phyloP scores from a whole-genome alignment of 164 flowering plant species.

The Dillenia turbinata region DNA sequence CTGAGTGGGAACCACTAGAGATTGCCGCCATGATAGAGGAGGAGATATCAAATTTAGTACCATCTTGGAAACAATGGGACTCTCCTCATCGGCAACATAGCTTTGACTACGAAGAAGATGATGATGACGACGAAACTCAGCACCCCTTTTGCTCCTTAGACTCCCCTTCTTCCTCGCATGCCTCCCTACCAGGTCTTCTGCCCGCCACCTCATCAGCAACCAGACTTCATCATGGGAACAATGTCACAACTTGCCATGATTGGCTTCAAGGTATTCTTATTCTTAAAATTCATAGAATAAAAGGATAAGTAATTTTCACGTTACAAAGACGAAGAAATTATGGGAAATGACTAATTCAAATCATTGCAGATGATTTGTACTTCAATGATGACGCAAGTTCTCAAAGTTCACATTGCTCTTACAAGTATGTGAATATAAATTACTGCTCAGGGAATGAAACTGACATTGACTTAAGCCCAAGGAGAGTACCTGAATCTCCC shows the following conservation, averaged over 20 bases:
- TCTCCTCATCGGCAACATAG: slow-evolving; percentile 27
- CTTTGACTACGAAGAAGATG: slow-evolving; percentile 36
- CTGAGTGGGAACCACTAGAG: slow-evolving; percentile 56
- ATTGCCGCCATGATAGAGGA: slow-evolving; percentile 73
- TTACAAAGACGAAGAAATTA: not conserved
- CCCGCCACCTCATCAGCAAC: slow-evolving; percentile 9
- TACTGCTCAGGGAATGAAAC: slow-evolving; percentile 38
- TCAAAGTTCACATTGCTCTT: slow-evolving; percentile 42
- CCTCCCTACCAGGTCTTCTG: slow-evolving; percentile 31
- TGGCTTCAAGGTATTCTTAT: slow-evolving; percentile 50
- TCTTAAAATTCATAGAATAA: not conserved
- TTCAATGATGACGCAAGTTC: slow-evolving; percentile 59
- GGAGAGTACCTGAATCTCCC: slow-evolving; percentile 10
- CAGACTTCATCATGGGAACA: slow-evolving; percentile 10
- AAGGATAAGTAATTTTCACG: not conserved
- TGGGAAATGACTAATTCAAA: not conserved
- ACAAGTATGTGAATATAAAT: slow-evolving; percentile 39
- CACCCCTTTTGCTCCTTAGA: slow-evolving; percentile 41
- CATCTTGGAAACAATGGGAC: slow-evolving; percentile 40
- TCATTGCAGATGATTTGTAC: slow-evolving; percentile 32
- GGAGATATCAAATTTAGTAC: slow-evolving; percentile 55
- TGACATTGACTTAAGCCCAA: slow-evolving; percentile 19
- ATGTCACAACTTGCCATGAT: slow-evolving; percentile 9
- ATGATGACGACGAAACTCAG: slow-evolving; percentile 22
- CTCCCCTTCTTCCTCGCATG: slow-evolving; percentile 53